phyloP scores from a whole-genome alignment of 2,329 filamentous ascomycete species.

The Colletotrichum theobromicola region DNA sequence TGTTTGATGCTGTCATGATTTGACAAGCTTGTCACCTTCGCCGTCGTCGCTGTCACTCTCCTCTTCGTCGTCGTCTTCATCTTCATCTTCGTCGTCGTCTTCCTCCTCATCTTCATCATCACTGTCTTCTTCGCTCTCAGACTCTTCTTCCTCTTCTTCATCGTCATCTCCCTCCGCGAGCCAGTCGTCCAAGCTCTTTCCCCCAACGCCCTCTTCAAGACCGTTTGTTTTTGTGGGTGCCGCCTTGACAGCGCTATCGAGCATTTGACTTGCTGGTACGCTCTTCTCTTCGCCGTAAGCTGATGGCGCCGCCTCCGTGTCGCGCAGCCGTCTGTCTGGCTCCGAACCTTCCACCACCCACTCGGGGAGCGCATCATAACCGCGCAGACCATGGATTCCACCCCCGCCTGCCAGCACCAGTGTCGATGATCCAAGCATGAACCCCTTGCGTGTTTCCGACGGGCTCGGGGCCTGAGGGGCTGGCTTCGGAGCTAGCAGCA shows the following conservation, averaged over 20 bases:
- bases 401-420: conserved; percentile 81
- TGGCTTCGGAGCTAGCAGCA: conserved; percentile 92
- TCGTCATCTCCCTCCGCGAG: conserved; percentile 74
- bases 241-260: conserved; percentile 61
- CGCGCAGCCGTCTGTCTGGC: conserved; percentile 76
- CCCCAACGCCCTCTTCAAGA: conserved; percentile 50
- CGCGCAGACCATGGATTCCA: conserved; percentile 74
- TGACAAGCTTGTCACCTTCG: conserved; percentile 44
- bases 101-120: conserved; percentile 56
- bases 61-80: conserved; percentile 52
- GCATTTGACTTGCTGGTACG: conserved; percentile 65
- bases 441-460: conserved; percentile 79
- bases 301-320: conserved; percentile 51
- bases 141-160: conserved; percentile 51
- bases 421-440: conserved; percentile 83
- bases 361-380: conserved; percentile 79
- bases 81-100: conserved; percentile 50
- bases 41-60: conserved; percentile 29
- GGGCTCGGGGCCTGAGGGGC: conserved; percentile 90
- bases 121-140: conserved; percentile 54
- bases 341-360: conserved; percentile 86
- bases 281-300: conserved; percentile 44
- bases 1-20: conserved; percentile 26
- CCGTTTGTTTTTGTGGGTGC: conserved; percentile 54
- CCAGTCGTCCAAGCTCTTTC: conserved; percentile 93